Conservation (phyloP, 2,329 filamentous ascomycete genomes). For the Clarireedia paspali region DNA sequence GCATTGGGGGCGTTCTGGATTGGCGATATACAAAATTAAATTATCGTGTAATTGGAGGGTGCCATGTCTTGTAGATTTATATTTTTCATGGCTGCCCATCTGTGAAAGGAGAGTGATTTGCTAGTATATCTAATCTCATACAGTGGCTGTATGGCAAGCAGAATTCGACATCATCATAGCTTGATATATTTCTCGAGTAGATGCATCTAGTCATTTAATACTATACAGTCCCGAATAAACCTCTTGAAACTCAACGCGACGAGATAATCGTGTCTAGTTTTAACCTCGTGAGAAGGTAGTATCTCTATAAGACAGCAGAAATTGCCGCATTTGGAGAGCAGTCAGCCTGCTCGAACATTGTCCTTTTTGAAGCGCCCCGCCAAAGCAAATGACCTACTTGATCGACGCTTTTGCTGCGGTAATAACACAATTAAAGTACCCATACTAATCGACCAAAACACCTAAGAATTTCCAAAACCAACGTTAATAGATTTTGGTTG, state of each 20-base stretch:
- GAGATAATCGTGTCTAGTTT: not conserved
- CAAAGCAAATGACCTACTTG: not conserved
- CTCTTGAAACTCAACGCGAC: not conserved
- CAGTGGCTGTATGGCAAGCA: too few species aligned
- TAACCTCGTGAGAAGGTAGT: not conserved
- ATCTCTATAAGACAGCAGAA: not conserved
- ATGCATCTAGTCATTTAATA: not conserved
- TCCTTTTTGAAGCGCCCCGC: not conserved
- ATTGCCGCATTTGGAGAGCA: not conserved
- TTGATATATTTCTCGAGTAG: not conserved
- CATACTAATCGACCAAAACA: constrained; percentile 1
- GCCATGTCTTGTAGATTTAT: too few species aligned
- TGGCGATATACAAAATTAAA: not conserved
- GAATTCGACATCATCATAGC: too few species aligned
- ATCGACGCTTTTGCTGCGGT: not conserved
- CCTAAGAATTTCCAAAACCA: constrained; percentile 13
- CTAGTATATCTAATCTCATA: too few species aligned
- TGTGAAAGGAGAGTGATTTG: too few species aligned
- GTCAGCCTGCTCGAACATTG: not conserved
- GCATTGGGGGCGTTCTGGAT: constrained; percentile 6
- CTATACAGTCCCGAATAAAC: not conserved
- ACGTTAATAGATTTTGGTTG: constrained; percentile 24
- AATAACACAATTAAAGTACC: not conserved
- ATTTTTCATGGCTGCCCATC: too few species aligned
- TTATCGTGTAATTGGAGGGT: not conserved